phyloP scores from a whole-genome alignment of 495 filamentous ascomycete species.

The Hypoxylon cercidicola region DNA sequence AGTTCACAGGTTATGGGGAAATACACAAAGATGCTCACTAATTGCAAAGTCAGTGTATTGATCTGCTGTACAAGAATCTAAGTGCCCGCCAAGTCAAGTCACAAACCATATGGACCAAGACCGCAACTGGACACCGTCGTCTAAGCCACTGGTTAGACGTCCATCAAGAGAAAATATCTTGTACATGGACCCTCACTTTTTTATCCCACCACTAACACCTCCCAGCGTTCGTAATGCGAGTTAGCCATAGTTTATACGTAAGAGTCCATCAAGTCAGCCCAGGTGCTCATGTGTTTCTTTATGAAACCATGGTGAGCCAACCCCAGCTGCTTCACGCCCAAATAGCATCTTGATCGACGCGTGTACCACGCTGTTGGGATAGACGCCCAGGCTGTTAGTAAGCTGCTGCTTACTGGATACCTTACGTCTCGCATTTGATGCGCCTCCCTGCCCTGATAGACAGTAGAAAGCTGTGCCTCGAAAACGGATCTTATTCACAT shows the following conservation, averaged over 20 bases:
- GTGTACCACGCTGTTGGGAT: not conserved
- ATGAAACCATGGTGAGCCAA: slow-evolving; percentile 16
- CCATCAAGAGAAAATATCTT: too few species aligned
- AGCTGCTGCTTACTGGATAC: slow-evolving; percentile 3
- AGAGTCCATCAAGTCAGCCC: slow-evolving; percentile 5
- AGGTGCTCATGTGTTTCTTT: slow-evolving; percentile 14
- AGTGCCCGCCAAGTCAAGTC: not conserved
- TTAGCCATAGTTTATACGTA: slow-evolving; percentile 6
- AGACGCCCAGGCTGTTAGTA: not conserved
- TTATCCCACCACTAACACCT: too few species aligned
- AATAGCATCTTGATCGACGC: not conserved
- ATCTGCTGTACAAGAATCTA: slow-evolving; percentile 6
- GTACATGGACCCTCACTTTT: too few species aligned
- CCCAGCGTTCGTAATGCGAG: too few species aligned
- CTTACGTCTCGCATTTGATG: not conserved
- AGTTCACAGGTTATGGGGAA: too few species aligned
- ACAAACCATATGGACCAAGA: slow-evolving; percentile 9
- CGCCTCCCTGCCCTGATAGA: not conserved
- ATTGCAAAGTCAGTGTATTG: slow-evolving; percentile 21
- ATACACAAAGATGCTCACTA: not conserved
- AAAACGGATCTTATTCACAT: not conserved
- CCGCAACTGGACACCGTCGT: slow-evolving; percentile 10
- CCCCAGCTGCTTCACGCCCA: slow-evolving; percentile 5
- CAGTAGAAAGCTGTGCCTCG: not conserved
- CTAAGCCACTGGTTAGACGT: too few species aligned